These are phyloP conservation scores for Crithidia brevicula DNA, from an alignment of 208 protist genomes.

Conservation along the genomic window DNA sequence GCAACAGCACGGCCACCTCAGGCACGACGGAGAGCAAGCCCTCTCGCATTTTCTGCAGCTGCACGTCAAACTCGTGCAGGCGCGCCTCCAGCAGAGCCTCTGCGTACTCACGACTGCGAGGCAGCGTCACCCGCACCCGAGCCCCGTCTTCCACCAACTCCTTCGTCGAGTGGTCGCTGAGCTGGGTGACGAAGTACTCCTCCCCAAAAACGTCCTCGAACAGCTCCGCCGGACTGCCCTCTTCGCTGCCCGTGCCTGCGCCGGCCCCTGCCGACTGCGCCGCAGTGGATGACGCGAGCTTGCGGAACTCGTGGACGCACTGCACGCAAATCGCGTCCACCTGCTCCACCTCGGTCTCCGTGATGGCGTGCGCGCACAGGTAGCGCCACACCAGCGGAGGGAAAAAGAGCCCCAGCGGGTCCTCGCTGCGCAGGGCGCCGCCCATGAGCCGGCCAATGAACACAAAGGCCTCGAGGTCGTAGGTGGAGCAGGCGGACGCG, in stretches of 20 bases:
- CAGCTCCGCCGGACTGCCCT: constrained; percentile 42
- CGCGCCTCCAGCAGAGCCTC: constrained; percentile 67
- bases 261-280: background rate
- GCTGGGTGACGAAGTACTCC: constrained; percentile 84
- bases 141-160: constrained; percentile 81
- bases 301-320: constrained; percentile 83
- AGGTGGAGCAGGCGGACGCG: constrained; percentile 53
- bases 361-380: constrained; percentile 70
- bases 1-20: constrained; percentile 76
- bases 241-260: background rate
- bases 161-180: constrained; percentile 74
- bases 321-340: constrained; percentile 88
- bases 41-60: constrained; percentile 81
- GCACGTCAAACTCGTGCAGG: constrained; percentile 81
- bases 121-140: constrained; percentile 70
- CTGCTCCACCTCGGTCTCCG: constrained; percentile 70
- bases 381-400: constrained; percentile 93
- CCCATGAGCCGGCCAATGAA: constrained; percentile 96
- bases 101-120: constrained; percentile 79
- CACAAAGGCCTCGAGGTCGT: constrained; percentile 76
- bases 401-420: constrained; percentile 91
- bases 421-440: constrained; percentile 88
- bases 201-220: constrained; percentile 87
- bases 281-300: constrained; percentile 31
- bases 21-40: constrained; percentile 91